Percentiles rank a stretch among this genome's conserved stretches.
These are phyloP conservation scores for Cynara cardunculus DNA, from an alignment of 129 eudicot genomes.

Conservation along the genomic window DNA sequence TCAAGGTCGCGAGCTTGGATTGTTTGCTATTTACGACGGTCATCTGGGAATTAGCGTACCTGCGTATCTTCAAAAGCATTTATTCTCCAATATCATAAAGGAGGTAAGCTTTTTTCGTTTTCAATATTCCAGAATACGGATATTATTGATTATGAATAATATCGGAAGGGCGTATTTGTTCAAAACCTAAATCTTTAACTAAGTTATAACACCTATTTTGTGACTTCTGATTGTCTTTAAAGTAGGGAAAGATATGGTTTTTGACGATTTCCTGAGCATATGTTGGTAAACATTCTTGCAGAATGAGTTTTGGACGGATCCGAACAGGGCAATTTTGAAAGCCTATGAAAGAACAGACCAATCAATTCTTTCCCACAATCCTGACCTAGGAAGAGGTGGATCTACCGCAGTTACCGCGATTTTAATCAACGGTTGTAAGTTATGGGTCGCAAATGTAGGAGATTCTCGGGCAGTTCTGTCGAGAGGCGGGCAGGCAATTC, in stretches of 20 bases:
- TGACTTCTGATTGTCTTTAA: neutral
- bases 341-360: constrained; percentile 82
- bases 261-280: neutral
- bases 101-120: constrained; percentile 41
- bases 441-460: constrained; percentile 91
- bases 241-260: neutral
- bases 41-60: constrained; percentile 83
- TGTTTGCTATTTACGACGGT: constrained; percentile 84
- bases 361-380: constrained; percentile 64
- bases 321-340: constrained; percentile 56
- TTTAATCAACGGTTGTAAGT: constrained; percentile 44
- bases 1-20: constrained; percentile 71
- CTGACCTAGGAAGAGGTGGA: constrained; percentile 83
- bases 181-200: neutral
- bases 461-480: constrained; percentile 88
- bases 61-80: constrained; percentile 70
- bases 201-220: neutral
- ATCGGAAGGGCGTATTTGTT: neutral
- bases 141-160: neutral
- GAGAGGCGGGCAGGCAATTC: constrained; percentile 59
- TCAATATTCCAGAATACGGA: neutral
- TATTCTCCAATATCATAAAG: constrained; percentile 66
- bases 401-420: constrained; percentile 88
- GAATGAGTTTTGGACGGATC: constrained; percentile 77
- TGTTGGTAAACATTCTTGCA: constrained; percentile 11